Conservation (phyloP, 2,329 filamentous ascomycete species). For the Botrytis fabae region DNA sequence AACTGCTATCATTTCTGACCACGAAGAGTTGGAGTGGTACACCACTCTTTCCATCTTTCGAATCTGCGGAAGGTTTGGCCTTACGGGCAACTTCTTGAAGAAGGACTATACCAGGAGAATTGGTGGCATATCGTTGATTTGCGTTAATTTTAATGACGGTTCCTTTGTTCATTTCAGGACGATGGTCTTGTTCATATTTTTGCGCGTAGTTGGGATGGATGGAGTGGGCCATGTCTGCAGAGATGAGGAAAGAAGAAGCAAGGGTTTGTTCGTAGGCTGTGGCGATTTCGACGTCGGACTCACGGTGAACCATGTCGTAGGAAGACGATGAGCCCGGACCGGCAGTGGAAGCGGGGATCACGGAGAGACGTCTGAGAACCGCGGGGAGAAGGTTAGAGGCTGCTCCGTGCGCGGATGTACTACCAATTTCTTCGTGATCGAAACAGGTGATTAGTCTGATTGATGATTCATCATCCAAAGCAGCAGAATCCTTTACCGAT, state of each 20-base stretch:
- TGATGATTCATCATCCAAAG: constrained; percentile 72
- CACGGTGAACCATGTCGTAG: constrained; percentile 57
- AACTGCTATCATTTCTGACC: constrained; percentile 90
- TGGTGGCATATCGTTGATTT: constrained; percentile 95
- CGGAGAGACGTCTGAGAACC: constrained; percentile 81
- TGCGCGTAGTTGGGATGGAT: constrained; percentile 91
- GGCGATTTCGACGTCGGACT: constrained; percentile 60
- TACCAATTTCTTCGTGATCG: constrained; percentile 97
- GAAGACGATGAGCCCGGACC: constrained; percentile 57
- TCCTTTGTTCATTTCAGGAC: constrained; percentile 93
- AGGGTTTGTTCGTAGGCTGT: constrained; percentile 94
- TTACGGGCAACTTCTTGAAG: constrained; percentile 78
- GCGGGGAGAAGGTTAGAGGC: constrained; percentile 88
- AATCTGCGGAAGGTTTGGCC: constrained; percentile 52
- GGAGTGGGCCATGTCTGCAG: constrained; percentile 96
- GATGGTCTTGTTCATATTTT: constrained; percentile 90
- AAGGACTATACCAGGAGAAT: constrained; percentile 90
- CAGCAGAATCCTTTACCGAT: constrained; percentile 63
- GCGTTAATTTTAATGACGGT: constrained; percentile 98
- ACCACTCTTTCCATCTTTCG: constrained; percentile 52
- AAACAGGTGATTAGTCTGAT: constrained; percentile 95
- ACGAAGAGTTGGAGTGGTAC: constrained; percentile 96
- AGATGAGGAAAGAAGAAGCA: constrained; percentile 87
- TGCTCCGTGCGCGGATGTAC: constrained; percentile 86
- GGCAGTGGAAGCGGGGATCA: constrained; percentile 57